phyloP scores from a whole-genome alignment of 257 asterid species.

The Oldenlandia corymbosa region DNA sequence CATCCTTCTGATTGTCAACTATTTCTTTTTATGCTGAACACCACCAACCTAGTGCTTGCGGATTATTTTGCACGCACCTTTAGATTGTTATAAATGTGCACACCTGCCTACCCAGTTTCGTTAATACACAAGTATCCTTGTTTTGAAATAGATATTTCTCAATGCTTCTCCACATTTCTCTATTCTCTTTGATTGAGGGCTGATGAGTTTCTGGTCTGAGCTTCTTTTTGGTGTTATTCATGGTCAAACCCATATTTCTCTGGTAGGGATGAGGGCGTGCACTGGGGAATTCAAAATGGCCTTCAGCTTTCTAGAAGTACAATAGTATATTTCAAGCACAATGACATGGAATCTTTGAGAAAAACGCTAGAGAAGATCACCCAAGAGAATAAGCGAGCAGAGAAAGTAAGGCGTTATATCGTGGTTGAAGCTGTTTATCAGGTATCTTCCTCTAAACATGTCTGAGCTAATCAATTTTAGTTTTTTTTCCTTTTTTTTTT shows the following conservation, averaged over 20 bases:
- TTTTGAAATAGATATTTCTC: too few species aligned
- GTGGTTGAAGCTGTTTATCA: conserved; percentile 90
- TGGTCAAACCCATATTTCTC: conserved; percentile 15
- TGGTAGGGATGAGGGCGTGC: conserved; percentile 89
- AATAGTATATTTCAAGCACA: conserved; percentile 76
- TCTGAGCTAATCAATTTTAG: neutral
- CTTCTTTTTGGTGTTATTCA: neutral
- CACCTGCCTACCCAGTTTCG: too few species aligned
- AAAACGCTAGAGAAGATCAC: conserved; percentile 59
- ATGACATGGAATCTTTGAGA: conserved; percentile 65
- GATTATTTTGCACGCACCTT: too few species aligned
- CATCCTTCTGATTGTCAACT: neutral
- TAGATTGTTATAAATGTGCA: too few species aligned
- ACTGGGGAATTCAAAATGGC: conserved; percentile 96
- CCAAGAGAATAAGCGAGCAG: conserved; percentile 65
- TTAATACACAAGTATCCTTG: too few species aligned
- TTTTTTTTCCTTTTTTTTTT: too few species aligned
- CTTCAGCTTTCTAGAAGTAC: conserved; percentile 95
- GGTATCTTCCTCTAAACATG: conserved; percentile 39
- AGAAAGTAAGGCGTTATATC: conserved; percentile 86
- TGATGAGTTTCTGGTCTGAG: neutral
- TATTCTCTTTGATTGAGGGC: too few species aligned
- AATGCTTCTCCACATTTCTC: too few species aligned
- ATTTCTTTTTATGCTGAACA: too few species aligned
- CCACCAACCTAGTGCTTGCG: too few species aligned